A percentile compares a stretch with the other conserved stretches of the same genome.
Evolutionary conservation across 1,284 basidiomycete genomes (phyloP).

Genomic region (Tylopilus sp.): DNA sequence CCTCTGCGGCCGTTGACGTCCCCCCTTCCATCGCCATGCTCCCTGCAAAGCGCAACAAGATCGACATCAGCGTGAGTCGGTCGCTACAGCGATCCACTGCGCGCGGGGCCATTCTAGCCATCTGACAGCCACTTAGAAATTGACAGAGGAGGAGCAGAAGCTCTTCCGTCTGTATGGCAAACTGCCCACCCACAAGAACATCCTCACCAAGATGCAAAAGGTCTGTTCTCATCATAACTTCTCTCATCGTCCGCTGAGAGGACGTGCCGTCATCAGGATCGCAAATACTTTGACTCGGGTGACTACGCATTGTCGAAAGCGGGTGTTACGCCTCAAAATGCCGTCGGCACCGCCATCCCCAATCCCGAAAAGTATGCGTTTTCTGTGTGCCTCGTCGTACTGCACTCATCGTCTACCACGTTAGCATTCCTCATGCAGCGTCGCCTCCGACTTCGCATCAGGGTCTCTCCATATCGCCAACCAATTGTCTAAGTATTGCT

Average conservation of each 20-base stretch:
- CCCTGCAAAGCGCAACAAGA: constrained; percentile 82
- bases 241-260: constrained; percentile 11
- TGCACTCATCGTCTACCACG: constrained; percentile 3
- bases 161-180: constrained; percentile 95
- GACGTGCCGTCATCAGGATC: constrained; percentile 59
- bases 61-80: constrained; percentile 79
- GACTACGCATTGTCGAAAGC: constrained; percentile 97
- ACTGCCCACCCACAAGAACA: constrained; percentile 88
- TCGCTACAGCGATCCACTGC: constrained; percentile 2
- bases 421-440: constrained; percentile 73
- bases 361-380: constrained; percentile 87
- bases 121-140: constrained; percentile 48
- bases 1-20: constrained; percentile 26
- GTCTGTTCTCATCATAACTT: constrained; percentile 37
- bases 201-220: constrained; percentile 93
- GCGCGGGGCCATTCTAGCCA: neutral
- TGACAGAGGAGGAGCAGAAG: constrained; percentile 91
- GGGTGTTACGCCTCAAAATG: constrained; percentile 81
- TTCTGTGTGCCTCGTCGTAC: neutral
- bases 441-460: constrained; percentile 51
- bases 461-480: constrained; percentile 59
- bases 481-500: constrained; percentile 57
- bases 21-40: constrained; percentile 52
- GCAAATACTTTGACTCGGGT: constrained; percentile 97
- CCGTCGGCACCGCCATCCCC: constrained; percentile 91